Conservation (phyloP, 345 rosid species). For the Viola odorata region DNA sequence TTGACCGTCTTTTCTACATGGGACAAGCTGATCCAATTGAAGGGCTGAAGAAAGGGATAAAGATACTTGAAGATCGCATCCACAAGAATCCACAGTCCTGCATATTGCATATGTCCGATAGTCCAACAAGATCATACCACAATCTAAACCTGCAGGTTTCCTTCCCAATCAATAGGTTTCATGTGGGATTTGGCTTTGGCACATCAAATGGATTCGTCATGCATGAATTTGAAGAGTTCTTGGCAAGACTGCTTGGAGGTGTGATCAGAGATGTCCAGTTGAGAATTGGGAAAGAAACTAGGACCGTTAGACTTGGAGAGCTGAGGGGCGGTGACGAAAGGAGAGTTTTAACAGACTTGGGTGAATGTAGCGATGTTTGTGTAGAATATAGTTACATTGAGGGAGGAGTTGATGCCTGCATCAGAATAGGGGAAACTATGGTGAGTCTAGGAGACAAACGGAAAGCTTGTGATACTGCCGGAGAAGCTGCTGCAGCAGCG, state of each 20-base stretch:
- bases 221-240: conserved; percentile 74
- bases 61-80: conserved; percentile 70
- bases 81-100: conserved; percentile 61
- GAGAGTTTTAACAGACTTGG: conserved; percentile 49
- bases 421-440: conserved; percentile 53
- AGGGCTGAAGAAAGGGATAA: conserved; percentile 72
- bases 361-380: conserved; percentile 34
- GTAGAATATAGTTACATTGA: conserved; percentile 68
- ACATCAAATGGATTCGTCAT: conserved; percentile 62
- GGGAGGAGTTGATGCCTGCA: conserved; percentile 46
- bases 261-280: conserved; percentile 55
- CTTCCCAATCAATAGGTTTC: conserved; percentile 60
- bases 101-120: conserved; percentile 64
- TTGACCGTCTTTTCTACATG: conserved; percentile 74
- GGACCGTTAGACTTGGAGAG: conserved; percentile 50
- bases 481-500: conserved; percentile 21
- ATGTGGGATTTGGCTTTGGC: conserved; percentile 71
- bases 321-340: conserved; percentile 64
- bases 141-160: conserved; percentile 38
- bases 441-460: conserved; percentile 40
- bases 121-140: conserved; percentile 53
- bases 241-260: conserved; percentile 53
- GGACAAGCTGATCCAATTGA: conserved; percentile 72
- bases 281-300: conserved; percentile 60
- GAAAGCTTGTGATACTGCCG: conserved; percentile 25